A percentile compares a stretch with the other conserved stretches of the same genome.
These are phyloP conservation scores for Citrus mangshanensis DNA, from an alignment of 345 rosid species.

Conservation along the genomic window DNA sequence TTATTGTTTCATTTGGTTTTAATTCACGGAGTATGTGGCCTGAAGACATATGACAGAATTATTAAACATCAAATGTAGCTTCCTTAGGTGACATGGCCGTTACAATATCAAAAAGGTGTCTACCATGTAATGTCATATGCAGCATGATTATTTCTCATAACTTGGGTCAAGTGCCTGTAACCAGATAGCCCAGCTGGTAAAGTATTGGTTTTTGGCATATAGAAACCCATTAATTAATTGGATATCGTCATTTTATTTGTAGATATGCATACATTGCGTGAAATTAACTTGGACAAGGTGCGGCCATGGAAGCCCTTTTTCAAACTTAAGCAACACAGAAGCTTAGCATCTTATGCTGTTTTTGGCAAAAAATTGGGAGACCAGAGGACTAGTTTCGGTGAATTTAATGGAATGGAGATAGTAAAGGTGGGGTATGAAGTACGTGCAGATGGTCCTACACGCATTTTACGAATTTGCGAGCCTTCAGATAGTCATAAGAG, in stretches of 20 bases:
- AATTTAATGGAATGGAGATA: slow-evolving; percentile 40
- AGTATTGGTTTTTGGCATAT: background rate
- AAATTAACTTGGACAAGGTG: slow-evolving; percentile 89
- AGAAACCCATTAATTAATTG: slow-evolving; percentile 3
- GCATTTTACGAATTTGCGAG: slow-evolving; percentile 81
- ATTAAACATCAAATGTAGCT: slow-evolving; percentile 1
- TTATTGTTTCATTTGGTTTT: background rate
- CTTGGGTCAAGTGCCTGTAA: background rate
- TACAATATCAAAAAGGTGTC: background rate
- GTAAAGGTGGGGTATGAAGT: slow-evolving; percentile 83
- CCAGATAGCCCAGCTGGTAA: background rate
- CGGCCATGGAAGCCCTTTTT: slow-evolving; percentile 87
- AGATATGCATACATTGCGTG: slow-evolving; percentile 68
- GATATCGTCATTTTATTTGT: slow-evolving; percentile 24
- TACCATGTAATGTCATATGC: background rate
- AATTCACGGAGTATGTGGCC: background rate
- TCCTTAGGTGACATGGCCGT: background rate
- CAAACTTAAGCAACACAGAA: slow-evolving; percentile 48
- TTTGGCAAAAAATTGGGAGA: slow-evolving; percentile 37
- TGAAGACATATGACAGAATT: background rate
- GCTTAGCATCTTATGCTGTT: slow-evolving; percentile 51
- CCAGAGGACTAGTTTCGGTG: slow-evolving; percentile 35
- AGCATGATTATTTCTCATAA: background rate
- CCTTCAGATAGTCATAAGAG: slow-evolving; percentile 46
- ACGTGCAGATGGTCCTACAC: slow-evolving; percentile 83